These are phyloP conservation scores for Colletotrichum sp. DNA, from an alignment of 2,329 filamentous ascomycete species.

Conservation along the genomic window DNA sequence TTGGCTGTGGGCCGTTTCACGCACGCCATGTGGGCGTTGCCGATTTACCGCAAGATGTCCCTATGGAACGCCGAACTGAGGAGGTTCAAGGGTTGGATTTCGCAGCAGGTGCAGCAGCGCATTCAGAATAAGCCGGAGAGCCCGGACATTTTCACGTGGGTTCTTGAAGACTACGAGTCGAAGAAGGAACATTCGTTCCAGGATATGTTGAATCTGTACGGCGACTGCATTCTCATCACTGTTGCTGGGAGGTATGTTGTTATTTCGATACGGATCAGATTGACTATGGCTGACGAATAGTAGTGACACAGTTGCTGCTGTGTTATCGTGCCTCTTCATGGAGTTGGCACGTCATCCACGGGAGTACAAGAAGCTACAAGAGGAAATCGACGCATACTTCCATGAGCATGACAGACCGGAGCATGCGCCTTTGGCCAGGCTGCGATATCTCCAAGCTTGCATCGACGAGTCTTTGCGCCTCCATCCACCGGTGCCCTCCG, in stretches of 20 bases:
- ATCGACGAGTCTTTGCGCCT: conserved; percentile 46
- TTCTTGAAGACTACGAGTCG: conserved; percentile 28
- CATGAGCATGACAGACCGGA: conserved; percentile 7
- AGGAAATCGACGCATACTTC: conserved; percentile 21
- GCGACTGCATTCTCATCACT: conserved; percentile 30
- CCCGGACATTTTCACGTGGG: conserved; percentile 34
- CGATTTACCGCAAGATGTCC: conserved; percentile 18
- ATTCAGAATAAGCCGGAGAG: conserved; percentile 17
- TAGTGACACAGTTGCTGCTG: conserved; percentile 19
- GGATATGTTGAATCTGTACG: conserved; percentile 26
- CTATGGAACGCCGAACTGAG: conserved; percentile 22
- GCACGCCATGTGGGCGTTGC: conserved; percentile 23
- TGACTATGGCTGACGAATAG: too few relatives aligned
- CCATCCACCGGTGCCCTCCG: conserved; percentile 37
- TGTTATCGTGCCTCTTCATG: conserved; percentile 16
- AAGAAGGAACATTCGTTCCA: conserved; percentile 17
- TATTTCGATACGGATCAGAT: too few relatives aligned
- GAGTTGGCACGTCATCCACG: conserved; percentile 8
- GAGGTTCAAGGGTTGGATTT: conserved; percentile 22
- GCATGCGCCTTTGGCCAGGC: conserved; percentile 19
- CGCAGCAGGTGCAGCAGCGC: background rate
- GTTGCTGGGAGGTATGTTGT: conserved; percentile 34
- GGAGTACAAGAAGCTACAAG: background rate
- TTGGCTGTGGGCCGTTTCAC: conserved; percentile 24
- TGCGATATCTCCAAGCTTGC: conserved; percentile 34